Conservation (phyloP, 495 filamentous ascomycete species). For the Rostrohypoxylon terebratum region DNA sequence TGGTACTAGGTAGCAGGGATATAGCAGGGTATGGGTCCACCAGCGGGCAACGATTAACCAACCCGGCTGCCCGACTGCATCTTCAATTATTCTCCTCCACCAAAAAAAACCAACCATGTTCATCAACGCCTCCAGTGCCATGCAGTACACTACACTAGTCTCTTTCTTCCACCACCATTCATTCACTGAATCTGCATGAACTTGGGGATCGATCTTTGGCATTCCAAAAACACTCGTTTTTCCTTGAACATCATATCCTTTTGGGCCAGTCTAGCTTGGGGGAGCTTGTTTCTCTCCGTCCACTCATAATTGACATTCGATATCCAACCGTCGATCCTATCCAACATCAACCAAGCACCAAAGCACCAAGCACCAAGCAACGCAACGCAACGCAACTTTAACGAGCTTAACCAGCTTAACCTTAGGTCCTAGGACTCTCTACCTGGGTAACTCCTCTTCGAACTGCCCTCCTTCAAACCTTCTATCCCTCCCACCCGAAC, state of each 20-base stretch:
- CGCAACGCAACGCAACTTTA: neutral
- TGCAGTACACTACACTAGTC: constrained; percentile 21
- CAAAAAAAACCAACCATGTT: constrained; percentile 3
- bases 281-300: constrained; percentile 29
- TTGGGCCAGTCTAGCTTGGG: constrained; percentile 23
- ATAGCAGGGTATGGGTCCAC: neutral
- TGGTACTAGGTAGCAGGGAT: neutral
- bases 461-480: constrained; percentile 38
- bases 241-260: constrained; percentile 34
- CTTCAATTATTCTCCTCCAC: constrained; percentile 11
- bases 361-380: constrained; percentile 11
- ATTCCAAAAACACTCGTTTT: constrained; percentile 38
- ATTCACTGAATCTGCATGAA: constrained; percentile 36
- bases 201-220: constrained; percentile 39
- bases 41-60: neutral
- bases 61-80: constrained; percentile 16
- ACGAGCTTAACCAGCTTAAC: neutral
- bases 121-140: constrained; percentile 29
- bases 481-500: constrained; percentile 48
- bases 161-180: constrained; percentile 29
- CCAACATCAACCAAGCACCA: no score
- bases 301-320: constrained; percentile 14
- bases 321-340: constrained; percentile 31
- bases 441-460: constrained; percentile 21
- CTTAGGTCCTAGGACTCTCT: neutral